Base-by-base conservation (phyloP, 2,329 filamentous ascomycete genomes). In the Cladophialophora exuberans region DNA sequence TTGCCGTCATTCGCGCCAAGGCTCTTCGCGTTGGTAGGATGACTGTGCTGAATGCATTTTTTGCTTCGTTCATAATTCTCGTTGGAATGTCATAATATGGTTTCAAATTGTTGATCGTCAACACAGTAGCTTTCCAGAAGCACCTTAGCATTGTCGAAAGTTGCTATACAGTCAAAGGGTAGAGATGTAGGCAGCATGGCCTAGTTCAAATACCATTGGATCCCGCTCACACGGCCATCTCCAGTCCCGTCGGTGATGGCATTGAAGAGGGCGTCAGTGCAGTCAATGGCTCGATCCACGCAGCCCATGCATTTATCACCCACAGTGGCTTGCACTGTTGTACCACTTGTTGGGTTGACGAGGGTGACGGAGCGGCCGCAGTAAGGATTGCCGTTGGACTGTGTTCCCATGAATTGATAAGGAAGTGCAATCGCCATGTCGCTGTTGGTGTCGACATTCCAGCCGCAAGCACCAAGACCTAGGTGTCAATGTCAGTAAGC, bases 251-350 rank as follows among this genome's bases (percentile, higher is more conserved):
- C 69, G 38, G 62, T 65, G 51, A 74, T 66, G 10, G 55, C 61
- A 47, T 68, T 65, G 69, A 76, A 77, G 48, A 75, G 69, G 5
- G 49, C 53, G 41, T 69, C 59, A 11, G 67, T 67, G 52, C 65
- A 60, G 42, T 69, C 67, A 43, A 69, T 65, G 18, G 58, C 47
- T 15, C 59, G 36, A 22, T 49, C 60, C 22, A 71, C 66, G 70
- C 89, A 94, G 64, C 86, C 85, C 73, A 82, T 81, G 78, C 89
- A 94, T 76, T 89, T 90, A 76, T 94, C 89, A 48, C 80, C 80
- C 58, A 92, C 82, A 3, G 65, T 79, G 58, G 83, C 88, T 2
- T 70, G 76, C 63, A 76, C 69, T 2, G 78, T 79, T 69, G 81
- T 81, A 69, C 87, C 87, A 15, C 51, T 54, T 22, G 49, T 51